Base-by-base conservation (phyloP, 2,329 filamentous ascomycete genomes). In the Hypoxylon sp. region DNA sequence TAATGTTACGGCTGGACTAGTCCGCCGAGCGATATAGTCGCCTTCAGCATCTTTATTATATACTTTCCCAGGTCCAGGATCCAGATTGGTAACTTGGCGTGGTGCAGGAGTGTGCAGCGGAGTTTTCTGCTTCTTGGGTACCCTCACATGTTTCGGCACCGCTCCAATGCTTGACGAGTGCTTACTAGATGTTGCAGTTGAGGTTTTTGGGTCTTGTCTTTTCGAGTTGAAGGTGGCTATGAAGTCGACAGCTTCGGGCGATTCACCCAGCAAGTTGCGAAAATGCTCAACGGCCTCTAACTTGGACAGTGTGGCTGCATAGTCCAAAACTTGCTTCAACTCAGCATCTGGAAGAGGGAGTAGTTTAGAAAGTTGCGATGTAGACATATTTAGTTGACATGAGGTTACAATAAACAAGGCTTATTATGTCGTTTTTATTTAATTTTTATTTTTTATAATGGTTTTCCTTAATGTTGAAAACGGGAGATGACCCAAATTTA, bases 331-430 rank as follows among this genome's bases (percentile, higher is more conserved):
- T 77, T 98, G 93, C 76, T 90, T 88, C 33, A 98, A 84, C 44
- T 95, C 94, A 11, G 92, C 90, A 37, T 97, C 90, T 37, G 97
- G 94, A 10, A 98, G 85, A 6, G 94, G 94, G 0, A 99, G 86
- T 14, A 99, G 86, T 76, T 89, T 89, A 24, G 91, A 90, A 6
- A 99, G 88, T 77, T 94, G 93, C 53, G 91, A 78, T 48, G 84
- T 76, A 19, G 87, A 88, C 87, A 89, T 89, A 53, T 17, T 47
- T 47, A 54, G 17, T 35, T 37, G 11, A 31, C 24, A 14, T 46
- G 39, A 55, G 24, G 2, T 2, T 33, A 26, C 11, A n/a, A 31
- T 51, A 4, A 22, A n/a, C n/a, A n/a, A 17, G n/a, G 19, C 19
- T 22, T 22, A 22, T 22, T 22, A 11, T 44, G 39, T 10, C 10